Base-by-base conservation (phyloP, 2,329 filamentous ascomycete species). In the Passalora sequoiae region DNA sequence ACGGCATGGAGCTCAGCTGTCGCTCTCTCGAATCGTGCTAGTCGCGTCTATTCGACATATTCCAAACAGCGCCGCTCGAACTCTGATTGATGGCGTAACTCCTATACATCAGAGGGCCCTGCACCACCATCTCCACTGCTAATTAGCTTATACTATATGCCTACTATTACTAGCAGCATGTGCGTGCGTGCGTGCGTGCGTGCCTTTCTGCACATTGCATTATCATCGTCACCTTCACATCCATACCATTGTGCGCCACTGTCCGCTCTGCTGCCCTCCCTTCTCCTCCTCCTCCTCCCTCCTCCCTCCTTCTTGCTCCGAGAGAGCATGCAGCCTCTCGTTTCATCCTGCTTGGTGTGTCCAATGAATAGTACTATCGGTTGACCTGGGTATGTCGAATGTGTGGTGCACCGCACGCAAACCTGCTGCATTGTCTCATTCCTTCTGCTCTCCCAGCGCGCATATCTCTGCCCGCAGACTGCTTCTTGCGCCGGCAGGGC, bases 41-140 rank as follows among this genome's bases (percentile, higher is more conserved):
- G 38, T 40, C 13, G 21, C 15, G 38, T 36, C 36, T 35, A 43
- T 43, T 43, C 35, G 20, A 43, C 33, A 43, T 33, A 40, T 40
- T 30, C 35, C 35, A 47, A 43, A 47, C 40, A 21, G 30, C 39
- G 40, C 44, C 31, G 40, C 24, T 22, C 17, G 17, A 43, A 43
- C 40, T 43, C 32, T 43, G 40, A 43, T 37, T 37, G 21, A 16
- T 43, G 19, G 40, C 29, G 17, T 38, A 41, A 25, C 41, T 48
- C 38, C 46, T 48, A 41, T 41, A 44, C 41, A 41, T 38, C 16
- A n/a, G 25, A 41, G 29, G 38, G 45, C 45, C 45, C 32, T 41
- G 46, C 46, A 48, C 28, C 36, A 21, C 35, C 24, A 36, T 36
- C 24, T 27, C 24, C 46, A 44, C 42, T 43, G 40, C 33, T 38